These are phyloP conservation scores for Botryotinia narcissicola DNA, from an alignment of 2,329 filamentous ascomycete species.

Conservation along the genomic window DNA sequence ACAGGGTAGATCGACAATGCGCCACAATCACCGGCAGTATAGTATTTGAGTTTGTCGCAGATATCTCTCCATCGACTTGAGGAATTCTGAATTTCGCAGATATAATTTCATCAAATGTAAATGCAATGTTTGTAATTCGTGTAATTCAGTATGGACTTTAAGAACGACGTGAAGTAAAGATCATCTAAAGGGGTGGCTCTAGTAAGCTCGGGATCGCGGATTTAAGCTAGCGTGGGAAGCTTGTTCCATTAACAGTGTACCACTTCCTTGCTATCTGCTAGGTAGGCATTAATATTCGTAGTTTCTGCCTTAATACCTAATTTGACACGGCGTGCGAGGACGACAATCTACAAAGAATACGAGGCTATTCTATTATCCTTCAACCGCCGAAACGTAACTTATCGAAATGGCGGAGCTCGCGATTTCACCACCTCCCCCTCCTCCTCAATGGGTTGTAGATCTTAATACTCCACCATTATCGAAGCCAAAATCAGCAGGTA, in stretches of 20 bases:
- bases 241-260: conserved; percentile 5
- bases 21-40: conserved; percentile 31
- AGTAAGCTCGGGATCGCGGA: conserved; percentile 22
- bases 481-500: conserved; percentile 62
- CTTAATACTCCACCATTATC: conserved; percentile 67
- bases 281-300: not conserved
- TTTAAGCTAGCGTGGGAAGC: conserved; percentile 15
- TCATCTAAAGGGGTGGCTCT: conserved; percentile 22
- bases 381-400: not conserved
- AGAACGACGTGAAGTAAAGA: conserved; percentile 17
- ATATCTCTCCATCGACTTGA: conserved; percentile 30
- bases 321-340: not conserved
- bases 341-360: not conserved
- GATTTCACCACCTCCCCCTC: conserved; percentile 43
- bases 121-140: conserved; percentile 20
- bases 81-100: conserved; percentile 14
- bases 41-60: conserved; percentile 25
- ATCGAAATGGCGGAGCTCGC: conserved; percentile 6
- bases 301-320: conserved; percentile 3
- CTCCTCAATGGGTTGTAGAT: conserved; percentile 80
- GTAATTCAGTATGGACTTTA: conserved; percentile 18
- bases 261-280: not conserved
- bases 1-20: conserved; percentile 22
- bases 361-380: not conserved
- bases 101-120: conserved; percentile 9